Conservation (phyloP, 345 rosid species). For the Pistacia integerrima region DNA sequence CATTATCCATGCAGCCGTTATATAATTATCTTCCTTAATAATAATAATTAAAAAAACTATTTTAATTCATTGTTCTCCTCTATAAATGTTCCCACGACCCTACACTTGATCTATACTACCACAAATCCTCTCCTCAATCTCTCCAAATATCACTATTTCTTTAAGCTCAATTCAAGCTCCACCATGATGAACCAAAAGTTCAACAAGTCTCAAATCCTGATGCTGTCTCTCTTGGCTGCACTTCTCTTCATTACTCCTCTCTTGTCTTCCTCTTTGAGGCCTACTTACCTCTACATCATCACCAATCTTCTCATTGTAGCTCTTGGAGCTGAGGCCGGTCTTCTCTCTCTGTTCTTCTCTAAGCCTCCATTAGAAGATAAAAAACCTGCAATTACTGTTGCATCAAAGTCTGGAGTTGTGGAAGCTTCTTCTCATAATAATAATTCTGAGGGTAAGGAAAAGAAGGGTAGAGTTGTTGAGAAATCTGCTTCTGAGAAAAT, state of each 20-base stretch:
- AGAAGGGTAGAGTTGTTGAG: slow-evolving; percentile 27
- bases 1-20: background rate
- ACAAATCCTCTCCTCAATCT: slow-evolving; percentile 12
- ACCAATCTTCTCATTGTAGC: slow-evolving; percentile 59
- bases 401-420: slow-evolving; percentile 20
- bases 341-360: slow-evolving; percentile 44
- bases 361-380: slow-evolving; percentile 34
- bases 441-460: slow-evolving; percentile 15
- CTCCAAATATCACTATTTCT: background rate
- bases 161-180: background rate
- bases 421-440: slow-evolving; percentile 8
- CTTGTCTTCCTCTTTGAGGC: slow-evolving; percentile 49
- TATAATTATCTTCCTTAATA: no score
- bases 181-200: slow-evolving; percentile 38
- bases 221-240: slow-evolving; percentile 41
- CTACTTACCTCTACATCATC: slow-evolving; percentile 57
- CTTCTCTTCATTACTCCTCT: slow-evolving; percentile 53
- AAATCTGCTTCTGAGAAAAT: slow-evolving; percentile 42
- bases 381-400: slow-evolving; percentile 6
- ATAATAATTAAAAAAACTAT: no score
- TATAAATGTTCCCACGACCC: slow-evolving; percentile 23
- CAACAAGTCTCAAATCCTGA: slow-evolving; percentile 47
- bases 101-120: slow-evolving; percentile 22
- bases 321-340: slow-evolving; percentile 71
- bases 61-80: background rate